Base-by-base conservation (phyloP, 495 filamentous ascomycete genomes). In the Podospora fimiseda region DNA sequence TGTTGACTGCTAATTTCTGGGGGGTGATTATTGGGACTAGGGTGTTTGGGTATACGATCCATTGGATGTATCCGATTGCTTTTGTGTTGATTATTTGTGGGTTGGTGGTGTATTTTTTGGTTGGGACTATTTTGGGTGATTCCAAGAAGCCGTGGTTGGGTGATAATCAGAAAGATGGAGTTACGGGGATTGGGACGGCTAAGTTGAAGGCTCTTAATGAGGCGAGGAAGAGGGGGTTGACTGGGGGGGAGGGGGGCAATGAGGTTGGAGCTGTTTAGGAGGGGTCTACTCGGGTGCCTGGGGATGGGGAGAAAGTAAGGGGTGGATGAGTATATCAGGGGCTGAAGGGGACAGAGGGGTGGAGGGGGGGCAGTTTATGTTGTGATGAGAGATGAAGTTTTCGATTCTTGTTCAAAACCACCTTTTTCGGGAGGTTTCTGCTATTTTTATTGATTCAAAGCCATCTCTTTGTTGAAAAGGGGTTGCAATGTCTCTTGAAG, bases 1-100 rank as follows among this genome's bases (percentile, higher is more conserved):
- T 98, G 63, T 75, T 98, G 47, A 98, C 94, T 16, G 87, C 83
- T 62, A 97, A 95, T 70, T 97, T 97, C 75, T 97, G 94, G 92
- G 89, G 89, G 61, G 87, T 94, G 22, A 81, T 89, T 55, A 91
- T 98, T 60, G 93, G 93, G 40, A 77, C 94, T 50, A 75, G 83
- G 58, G 84, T 96, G 39, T 96, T 98, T 67, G 80, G 85, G 38
- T 82, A 87, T 55, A 66, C 69, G 15, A 81, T 98, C 52, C 87
- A 93, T 69, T 95, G 81, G 76, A 76, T 95, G 76, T 98, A 98
- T 68, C 93, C 93, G 2, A 87, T 95, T 64, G 93, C 93, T 20
- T 97, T 98, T 68, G 87, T 93, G 11, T 72, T 87, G 57, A 96
- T 98, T 61, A 83, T 97, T 52, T 33, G 89, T 7, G 92, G 93